A percentile compares a stretch with the other conserved stretches of the same genome.
Evolutionary conservation across 495 filamentous ascomycete species (phyloP).

Genomic region (Annulohypoxylon bovei): DNA sequence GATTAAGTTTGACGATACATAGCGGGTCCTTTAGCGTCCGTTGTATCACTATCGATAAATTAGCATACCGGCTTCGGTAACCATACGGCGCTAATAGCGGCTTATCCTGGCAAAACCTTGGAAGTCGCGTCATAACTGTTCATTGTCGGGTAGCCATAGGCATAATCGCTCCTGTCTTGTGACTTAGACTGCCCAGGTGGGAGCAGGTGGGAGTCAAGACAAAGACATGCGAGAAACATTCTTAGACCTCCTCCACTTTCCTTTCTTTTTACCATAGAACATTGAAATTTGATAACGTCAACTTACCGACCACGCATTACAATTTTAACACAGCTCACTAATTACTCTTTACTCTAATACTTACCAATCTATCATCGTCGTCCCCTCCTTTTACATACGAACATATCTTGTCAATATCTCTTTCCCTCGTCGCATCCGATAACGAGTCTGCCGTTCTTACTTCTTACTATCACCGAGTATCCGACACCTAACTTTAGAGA

Average conservation of each 20-base stretch:
- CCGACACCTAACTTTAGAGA: slow-evolving; percentile 16
- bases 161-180: slow-evolving; percentile 25
- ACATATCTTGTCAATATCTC: slow-evolving; percentile 4
- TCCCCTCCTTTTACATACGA: neutral
- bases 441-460: neutral
- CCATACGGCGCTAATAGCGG: slow-evolving; percentile 20
- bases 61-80: neutral
- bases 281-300: neutral
- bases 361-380: neutral
- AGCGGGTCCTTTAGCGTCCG: neutral
- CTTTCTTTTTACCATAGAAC: neutral
- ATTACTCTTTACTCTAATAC: neutral
- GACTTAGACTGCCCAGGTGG: slow-evolving; percentile 27
- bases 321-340: neutral
- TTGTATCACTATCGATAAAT: slow-evolving; percentile 17
- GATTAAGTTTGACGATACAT: neutral
- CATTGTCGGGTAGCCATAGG: slow-evolving; percentile 5
- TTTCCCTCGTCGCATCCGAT: slow-evolving; percentile 7
- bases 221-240: slow-evolving; percentile 14
- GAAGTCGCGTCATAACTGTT: slow-evolving; percentile 37
- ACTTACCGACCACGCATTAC: neutral
- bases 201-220: slow-evolving; percentile 7
- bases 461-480: slow-evolving; percentile 4
- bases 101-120: slow-evolving; percentile 10
- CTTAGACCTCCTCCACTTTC: slow-evolving; percentile 23